phyloP scores from a whole-genome alignment of 139 green algal genomes.

The Chlorella sp. region DNA sequence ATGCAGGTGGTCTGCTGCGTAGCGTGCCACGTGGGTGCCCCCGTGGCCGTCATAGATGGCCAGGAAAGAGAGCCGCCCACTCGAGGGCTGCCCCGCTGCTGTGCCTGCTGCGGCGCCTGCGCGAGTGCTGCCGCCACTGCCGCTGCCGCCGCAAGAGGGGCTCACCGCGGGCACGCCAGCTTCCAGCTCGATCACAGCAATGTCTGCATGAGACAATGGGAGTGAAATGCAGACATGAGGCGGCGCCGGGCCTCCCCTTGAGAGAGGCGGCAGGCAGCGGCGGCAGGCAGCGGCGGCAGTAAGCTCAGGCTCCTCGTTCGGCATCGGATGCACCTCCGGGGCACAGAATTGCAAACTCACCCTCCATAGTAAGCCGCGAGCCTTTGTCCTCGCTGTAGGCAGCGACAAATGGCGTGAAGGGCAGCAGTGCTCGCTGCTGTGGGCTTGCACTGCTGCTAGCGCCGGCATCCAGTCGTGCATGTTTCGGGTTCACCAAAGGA shows the following conservation, averaged over 20 bases:
- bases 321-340: background rate
- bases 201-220: background rate
- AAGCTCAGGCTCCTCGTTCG: background rate
- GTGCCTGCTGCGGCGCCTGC: too few relatives aligned
- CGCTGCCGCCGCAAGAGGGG: too few relatives aligned
- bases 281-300: background rate
- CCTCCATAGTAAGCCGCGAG: constrained; percentile 21
- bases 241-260: background rate
- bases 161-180: background rate
- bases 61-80: constrained; percentile 47
- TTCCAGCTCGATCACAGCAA: constrained; percentile 17
- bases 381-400: constrained; percentile 46
- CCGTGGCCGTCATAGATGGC: constrained; percentile 68
- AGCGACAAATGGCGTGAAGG: background rate
- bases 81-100: background rate
- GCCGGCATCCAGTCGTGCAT: background rate
- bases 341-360: background rate
- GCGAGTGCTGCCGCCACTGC: too few relatives aligned
- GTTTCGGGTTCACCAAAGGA: background rate
- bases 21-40: constrained; percentile 47
- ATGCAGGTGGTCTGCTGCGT: constrained; percentile 47
- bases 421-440: background rate
- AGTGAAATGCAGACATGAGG: too few relatives aligned
- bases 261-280: background rate
- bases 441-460: background rate